These are phyloP conservation scores for Elsinoe necatrix DNA, from an alignment of 2,329 filamentous ascomycete genomes.

Conservation along the genomic window DNA sequence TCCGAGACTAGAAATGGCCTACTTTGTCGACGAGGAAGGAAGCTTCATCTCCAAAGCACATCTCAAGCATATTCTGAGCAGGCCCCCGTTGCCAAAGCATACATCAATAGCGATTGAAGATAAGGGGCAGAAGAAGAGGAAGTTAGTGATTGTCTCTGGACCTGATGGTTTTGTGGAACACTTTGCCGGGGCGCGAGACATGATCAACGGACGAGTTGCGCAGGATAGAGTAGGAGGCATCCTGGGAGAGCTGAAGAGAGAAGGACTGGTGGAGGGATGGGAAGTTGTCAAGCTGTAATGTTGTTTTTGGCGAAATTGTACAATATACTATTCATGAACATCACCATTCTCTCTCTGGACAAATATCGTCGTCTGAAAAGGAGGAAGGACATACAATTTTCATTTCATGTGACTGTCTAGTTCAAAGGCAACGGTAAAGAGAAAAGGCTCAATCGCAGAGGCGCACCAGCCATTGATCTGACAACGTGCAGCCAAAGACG, in stretches of 20 bases:
- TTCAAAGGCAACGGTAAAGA: slow-evolving; percentile 12
- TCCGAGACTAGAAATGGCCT: slow-evolving; percentile 53
- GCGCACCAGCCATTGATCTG: neutral
- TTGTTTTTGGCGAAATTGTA: neutral
- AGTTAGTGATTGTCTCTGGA: slow-evolving; percentile 75
- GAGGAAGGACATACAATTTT: slow-evolving; percentile 14
- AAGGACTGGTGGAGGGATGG: slow-evolving; percentile 41
- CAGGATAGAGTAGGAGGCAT: slow-evolving; percentile 69
- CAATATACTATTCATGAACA: neutral
- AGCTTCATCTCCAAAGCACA: slow-evolving; percentile 48
- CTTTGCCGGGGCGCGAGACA: slow-evolving; percentile 72
- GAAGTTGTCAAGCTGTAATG: slow-evolving; percentile 49
- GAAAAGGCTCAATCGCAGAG: neutral
- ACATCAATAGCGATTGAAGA: slow-evolving; percentile 20
- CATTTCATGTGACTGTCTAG: slow-evolving; percentile 16
- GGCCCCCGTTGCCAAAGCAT: neutral
- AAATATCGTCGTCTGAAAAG: neutral
- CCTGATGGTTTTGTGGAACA: slow-evolving; percentile 81
- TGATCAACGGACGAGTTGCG: slow-evolving; percentile 61
- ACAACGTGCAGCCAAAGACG: neutral
- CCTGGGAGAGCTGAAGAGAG: slow-evolving; percentile 48
- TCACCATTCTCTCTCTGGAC: neutral
- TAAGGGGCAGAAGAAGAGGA: slow-evolving; percentile 39
- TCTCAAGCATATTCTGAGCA: slow-evolving; percentile 28
- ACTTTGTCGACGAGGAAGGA: slow-evolving; percentile 75